These are phyloP conservation scores for Platismatia glauca DNA, from an alignment of 495 filamentous ascomycete species.

Conservation along the genomic window DNA sequence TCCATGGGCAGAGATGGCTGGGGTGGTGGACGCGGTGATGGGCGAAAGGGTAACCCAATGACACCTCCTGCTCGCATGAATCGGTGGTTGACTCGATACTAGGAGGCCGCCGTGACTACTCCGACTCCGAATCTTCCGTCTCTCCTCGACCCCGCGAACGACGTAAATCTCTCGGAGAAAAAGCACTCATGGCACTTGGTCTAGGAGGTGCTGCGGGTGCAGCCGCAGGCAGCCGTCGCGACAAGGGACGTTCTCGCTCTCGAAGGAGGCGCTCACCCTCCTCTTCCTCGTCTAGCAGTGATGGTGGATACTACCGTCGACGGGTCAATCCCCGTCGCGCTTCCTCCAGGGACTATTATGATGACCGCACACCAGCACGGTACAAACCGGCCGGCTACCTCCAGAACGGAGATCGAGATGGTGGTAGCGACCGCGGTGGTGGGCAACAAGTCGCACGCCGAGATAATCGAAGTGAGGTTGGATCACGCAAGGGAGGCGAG, in stretches of 20 bases:
- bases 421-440: conserved; percentile 28
- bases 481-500: conserved; percentile 10
- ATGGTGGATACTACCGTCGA: conserved; percentile 13
- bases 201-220: conserved; percentile 52
- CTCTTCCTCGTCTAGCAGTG: conserved; percentile 42
- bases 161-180: conserved; percentile 66
- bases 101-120: conserved; percentile 23
- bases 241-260: conserved; percentile 26
- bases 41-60: conserved; percentile 5
- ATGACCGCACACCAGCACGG: conserved; percentile 21
- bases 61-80: not conserved
- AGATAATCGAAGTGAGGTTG: conserved; percentile 12
- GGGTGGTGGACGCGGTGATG: conserved; percentile 16
- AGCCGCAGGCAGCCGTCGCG: conserved; percentile 19
- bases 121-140: conserved; percentile 26
- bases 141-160: conserved; percentile 29
- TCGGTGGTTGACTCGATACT: not conserved
- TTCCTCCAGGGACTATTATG: conserved; percentile 10
- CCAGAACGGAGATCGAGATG: conserved; percentile 41
- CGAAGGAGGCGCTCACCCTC: conserved; percentile 43
- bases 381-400: conserved; percentile 35
- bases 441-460: conserved; percentile 31
- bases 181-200: conserved; percentile 57
- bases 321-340: conserved; percentile 6
- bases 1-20: conserved; percentile 19